Base-by-base conservation (phyloP, 1,139 yeast species). In the Candida buenavistaensis region DNA sequence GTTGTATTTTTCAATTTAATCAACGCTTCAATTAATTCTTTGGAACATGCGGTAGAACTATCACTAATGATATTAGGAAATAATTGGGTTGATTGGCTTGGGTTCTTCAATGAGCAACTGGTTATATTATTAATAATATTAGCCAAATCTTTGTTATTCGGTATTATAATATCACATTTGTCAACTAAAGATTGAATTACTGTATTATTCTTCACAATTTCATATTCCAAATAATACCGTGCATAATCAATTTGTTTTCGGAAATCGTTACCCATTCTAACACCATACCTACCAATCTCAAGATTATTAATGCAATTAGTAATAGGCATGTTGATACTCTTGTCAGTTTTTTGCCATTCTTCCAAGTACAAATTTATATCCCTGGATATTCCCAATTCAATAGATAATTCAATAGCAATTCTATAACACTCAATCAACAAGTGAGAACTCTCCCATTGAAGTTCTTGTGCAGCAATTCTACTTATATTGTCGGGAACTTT, bases 321-420 rank as follows among this genome's bases (percentile, higher is more conserved):
- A n/a, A 57, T 43, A 1, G 65, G 64, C 3, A 30, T 27, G 4
- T 57, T 47, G 12, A n/a, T 22, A 2, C 55, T 35, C 6, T 47
- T 50, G 27, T 62, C 51, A 14, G 78, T 51, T 27, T 63, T 68
- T 6, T 54, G 51, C 26, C 73, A 59, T 44, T 82, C 88, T 5
- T 59, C 57, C 10, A 68, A 44, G 51, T 71, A 80, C 49, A 66
- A 77, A 3, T 63, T 61, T 26, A 75, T 62, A 36, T 80, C 86
- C 43, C 75, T 75, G 0, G 79, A 60, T 3, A 78, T 47, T 0
- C 88, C 87, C 29, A 78, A 47, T 28, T 62, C 65, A 14, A 64
- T 55, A 36, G 66, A 62, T 1, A 60, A 46, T 3, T 59, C 53
- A 21, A 78, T 54, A 15, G 75, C 50, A 8, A 41, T 37, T 11